phyloP scores from a whole-genome alignment of 306 rosid genomes.

The Oemleria cerasiformis region DNA sequence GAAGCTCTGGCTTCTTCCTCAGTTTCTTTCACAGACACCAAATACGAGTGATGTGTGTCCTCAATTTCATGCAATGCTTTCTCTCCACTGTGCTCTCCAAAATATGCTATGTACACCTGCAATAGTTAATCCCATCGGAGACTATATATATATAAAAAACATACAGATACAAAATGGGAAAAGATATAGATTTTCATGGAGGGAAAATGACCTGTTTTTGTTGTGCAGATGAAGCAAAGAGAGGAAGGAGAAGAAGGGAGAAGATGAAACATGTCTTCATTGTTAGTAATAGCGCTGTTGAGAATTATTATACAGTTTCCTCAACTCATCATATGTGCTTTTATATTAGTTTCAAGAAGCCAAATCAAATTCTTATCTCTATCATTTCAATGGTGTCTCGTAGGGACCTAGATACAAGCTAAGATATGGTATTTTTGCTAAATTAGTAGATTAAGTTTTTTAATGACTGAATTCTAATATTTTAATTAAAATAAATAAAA shows the following conservation, averaged over 20 bases:
- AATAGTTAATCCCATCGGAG: neutral
- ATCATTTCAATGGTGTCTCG: no score
- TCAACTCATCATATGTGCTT: neutral
- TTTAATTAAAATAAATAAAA: no score
- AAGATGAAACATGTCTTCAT: constrained; percentile 17
- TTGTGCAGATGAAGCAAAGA: constrained; percentile 30
- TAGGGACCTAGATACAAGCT: neutral
- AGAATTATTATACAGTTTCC: neutral
- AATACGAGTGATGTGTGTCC: constrained; percentile 54
- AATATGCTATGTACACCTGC: constrained; percentile 65
- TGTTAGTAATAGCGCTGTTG: neutral
- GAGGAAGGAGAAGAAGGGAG: constrained; percentile 21
- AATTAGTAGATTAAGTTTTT: no score
- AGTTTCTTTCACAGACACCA: constrained; percentile 56
- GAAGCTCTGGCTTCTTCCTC: constrained; percentile 62
- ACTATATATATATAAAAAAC: neutral
- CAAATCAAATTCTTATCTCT: neutral
- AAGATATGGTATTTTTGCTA: neutral
- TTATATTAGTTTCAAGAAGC: neutral
- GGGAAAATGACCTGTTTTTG: constrained; percentile 14
- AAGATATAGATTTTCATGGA: neutral
- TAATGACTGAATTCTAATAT: no score
- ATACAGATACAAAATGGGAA: neutral
- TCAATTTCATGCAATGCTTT: constrained; percentile 47
- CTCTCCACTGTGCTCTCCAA: constrained; percentile 48